Evolutionary conservation across 2,329 filamentous ascomycete species (phyloP).

Genomic region (Blastomyces parvus): DNA sequence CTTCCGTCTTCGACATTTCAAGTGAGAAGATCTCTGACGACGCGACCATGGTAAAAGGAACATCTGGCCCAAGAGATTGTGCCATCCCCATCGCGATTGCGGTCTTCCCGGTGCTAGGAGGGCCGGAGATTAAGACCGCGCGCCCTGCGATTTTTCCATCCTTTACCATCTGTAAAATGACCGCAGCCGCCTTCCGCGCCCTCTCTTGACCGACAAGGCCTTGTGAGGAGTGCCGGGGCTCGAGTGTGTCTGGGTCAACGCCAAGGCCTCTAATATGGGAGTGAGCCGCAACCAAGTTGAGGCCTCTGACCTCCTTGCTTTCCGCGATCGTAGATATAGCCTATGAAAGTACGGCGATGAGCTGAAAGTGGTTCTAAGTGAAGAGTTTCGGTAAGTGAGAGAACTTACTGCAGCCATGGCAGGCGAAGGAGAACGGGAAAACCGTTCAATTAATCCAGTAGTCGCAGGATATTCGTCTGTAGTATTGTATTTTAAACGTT

Average conservation of each 20-base stretch:
- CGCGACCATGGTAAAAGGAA: conserved; percentile 91
- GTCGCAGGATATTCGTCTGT: background rate
- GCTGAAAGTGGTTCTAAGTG: background rate
- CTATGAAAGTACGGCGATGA: conserved; percentile 26
- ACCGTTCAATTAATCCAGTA: background rate
- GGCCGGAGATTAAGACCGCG: conserved; percentile 87
- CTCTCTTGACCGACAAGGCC: conserved; percentile 94
- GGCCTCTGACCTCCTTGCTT: conserved; percentile 86
- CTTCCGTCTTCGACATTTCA: conserved; percentile 99
- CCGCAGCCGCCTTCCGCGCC: conserved; percentile 88
- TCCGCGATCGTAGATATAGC: conserved; percentile 78
- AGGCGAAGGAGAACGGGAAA: background rate
- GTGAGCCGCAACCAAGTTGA: conserved; percentile 96
- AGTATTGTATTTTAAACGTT: background rate
- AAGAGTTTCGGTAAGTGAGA: background rate
- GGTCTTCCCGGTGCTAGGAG: conserved; percentile 94
- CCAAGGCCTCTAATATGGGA: conserved; percentile 95
- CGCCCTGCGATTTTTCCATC: conserved; percentile 96
- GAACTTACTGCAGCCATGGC: conserved; percentile 33
- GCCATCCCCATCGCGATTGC: conserved; percentile 99
- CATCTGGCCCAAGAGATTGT: conserved; percentile 85
- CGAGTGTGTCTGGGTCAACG: conserved; percentile 82
- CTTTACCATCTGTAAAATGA: conserved; percentile 98
- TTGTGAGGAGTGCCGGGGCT: conserved; percentile 75
- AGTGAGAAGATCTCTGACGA: conserved; percentile 97